A percentile compares a stretch with the other conserved stretches of the same genome.
phyloP scores from a whole-genome alignment of 495 filamentous ascomycete species.

The Neurospora sp. region DNA sequence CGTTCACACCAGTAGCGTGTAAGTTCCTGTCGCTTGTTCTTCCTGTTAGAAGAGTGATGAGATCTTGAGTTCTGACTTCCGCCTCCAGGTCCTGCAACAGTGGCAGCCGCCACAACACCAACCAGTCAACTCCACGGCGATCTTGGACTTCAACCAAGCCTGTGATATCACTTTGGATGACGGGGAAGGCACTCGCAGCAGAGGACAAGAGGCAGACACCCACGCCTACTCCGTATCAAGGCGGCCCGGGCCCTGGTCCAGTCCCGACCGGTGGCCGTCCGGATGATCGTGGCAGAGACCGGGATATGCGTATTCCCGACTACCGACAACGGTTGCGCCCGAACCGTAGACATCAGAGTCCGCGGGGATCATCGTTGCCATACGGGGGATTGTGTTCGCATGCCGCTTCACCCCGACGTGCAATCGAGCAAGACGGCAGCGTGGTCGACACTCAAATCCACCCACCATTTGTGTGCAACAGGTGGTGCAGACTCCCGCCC shows the following conservation, averaged over 20 bases:
- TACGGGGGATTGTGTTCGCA: no score
- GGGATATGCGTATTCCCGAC: constrained; percentile 49
- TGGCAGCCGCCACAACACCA: not conserved
- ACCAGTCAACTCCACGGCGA: not conserved
- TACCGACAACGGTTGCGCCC: constrained; percentile 81
- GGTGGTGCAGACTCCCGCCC: not conserved
- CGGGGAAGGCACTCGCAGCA: no score
- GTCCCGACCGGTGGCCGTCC: constrained; percentile 34
- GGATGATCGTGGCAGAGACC: constrained; percentile 46
- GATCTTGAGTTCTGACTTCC: not conserved
- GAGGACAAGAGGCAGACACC: not conserved
- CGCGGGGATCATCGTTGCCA: no score
- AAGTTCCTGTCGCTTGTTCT: not conserved
- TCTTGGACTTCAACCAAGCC: no score
- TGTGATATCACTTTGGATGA: no score
- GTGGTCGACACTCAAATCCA: no score
- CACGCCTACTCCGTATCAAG: not conserved
- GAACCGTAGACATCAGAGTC: constrained; percentile 49
- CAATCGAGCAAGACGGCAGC: no score
- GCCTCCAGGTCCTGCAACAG: not conserved
- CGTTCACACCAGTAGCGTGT: not conserved
- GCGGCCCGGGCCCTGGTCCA: not conserved
- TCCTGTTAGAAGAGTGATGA: not conserved
- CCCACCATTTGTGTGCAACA: not conserved
- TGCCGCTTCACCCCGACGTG: no score